phyloP scores from a whole-genome alignment of 345 rosid genomes.

The Excoecaria agallocha region DNA sequence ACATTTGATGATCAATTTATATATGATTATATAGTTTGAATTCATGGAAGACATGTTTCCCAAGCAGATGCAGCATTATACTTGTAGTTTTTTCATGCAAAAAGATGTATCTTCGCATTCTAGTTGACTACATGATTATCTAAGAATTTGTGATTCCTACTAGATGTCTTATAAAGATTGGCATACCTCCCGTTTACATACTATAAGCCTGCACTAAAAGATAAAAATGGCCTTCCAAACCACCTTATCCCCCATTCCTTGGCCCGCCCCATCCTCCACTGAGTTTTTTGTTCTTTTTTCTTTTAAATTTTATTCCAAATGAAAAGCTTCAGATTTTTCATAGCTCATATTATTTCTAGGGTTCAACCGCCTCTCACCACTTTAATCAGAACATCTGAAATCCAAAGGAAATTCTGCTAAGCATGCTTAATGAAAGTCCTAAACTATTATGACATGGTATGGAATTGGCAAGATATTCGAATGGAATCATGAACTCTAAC shows the following conservation, averaged over 20 bases:
- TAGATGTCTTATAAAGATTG: not conserved
- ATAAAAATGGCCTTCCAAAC: not conserved
- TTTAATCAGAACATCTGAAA: not conserved
- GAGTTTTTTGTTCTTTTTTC: too few species aligned
- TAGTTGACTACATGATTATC: not conserved
- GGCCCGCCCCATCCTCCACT: too few species aligned
- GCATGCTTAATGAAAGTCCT: not conserved
- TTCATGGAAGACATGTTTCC: not conserved
- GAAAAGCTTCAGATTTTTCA: not conserved
- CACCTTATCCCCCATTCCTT: not conserved
- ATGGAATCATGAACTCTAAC: not conserved
- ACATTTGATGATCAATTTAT: not conserved
- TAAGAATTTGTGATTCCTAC: not conserved
- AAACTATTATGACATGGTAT: not conserved
- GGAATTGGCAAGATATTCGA: not conserved
- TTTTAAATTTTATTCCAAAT: too few species aligned
- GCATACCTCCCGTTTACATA: not conserved
- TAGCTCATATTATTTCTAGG: not conserved
- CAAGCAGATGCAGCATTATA: not conserved
- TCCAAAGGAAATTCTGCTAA: not conserved
- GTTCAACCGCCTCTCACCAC: not conserved
- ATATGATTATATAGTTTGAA: not conserved
- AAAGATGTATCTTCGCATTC: not conserved
- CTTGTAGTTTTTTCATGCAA: not conserved
- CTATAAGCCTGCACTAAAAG: not conserved